Evolutionary conservation across 371 early-diverging fungal species (phyloP), one percentile per base, ranked within the genome.

Genomic region (Mucor racemosus): DNA sequence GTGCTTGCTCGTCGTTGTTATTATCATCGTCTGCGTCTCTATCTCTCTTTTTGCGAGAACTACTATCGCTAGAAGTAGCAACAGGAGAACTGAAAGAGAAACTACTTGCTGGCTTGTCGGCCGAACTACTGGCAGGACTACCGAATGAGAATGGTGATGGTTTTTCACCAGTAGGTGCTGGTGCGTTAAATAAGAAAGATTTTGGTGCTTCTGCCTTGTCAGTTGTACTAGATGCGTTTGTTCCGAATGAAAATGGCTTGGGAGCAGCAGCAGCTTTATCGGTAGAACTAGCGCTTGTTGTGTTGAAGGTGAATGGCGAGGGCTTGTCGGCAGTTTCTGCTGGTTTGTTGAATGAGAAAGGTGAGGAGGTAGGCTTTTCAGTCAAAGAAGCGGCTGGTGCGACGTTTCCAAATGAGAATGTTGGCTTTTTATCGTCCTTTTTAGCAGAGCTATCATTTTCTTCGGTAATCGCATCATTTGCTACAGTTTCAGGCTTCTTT

Each of bases 191-290:
- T 3, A 31, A 42, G n/a, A 59, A 59, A 42, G 60, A 26, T 9
- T 14, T 4, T 4, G 60, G 10, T n/a, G 58, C 35, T 35, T 33
- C 35, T 13, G 58, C 19, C 3, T 58, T 58, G 19, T 58, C 58
- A 0, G 21, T 35, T 44, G 60, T 26, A 9, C 11, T 44, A n/a
- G 61, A 4, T 46, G 39, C n/a, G 17, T 19, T 58, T 0, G 40
- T 9, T 11, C 39, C 62, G 54, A 50, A 53, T 10, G 62, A 14
- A 39, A 35, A 53, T 14, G 62, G 40, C 36, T 53, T 50, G 15
- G 41, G 44, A 8, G 53, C 17, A 40, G 55, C 11, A n/a, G 63
- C 54, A 39, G 62, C 11, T 5, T 36, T 35, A 14, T 60, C 35
- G 34, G 57, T 13, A 53, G 53, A 13, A 53, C 4, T 36, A 56